Evolutionary conservation across 2,329 filamentous ascomycete genomes (phyloP), one percentile per base, ranked within the genome.

Genomic region (Aspergillus tamarii): DNA sequence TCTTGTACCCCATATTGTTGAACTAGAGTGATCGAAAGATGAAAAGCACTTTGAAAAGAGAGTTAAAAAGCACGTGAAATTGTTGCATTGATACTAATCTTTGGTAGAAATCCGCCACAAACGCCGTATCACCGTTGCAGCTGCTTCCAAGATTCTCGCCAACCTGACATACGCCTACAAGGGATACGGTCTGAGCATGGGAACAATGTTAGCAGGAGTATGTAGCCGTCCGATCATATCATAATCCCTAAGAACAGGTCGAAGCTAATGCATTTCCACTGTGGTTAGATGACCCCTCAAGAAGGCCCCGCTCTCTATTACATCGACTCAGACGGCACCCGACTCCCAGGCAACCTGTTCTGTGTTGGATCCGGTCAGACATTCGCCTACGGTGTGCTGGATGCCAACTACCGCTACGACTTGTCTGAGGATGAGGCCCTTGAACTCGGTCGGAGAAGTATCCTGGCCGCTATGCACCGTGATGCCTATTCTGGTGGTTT

Each of bases 151-250:
- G 87, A 97, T 99, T 79, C 91, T 99, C 72, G 93, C 95, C 77
- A 99, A 99, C 84, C 85, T 99, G 72, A 94, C 97, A 75, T 99
- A 98, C 86, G 90, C 89, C 73, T 99, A 99, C 89, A 99, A 99
- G 85, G 94, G 94, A 76, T 97, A 96, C 92, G 95, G 95, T 43
- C 84, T 99, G 74, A 96, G 92, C 78, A 99, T 99, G 95, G 95
- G 95, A 72, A 99, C 95, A 76, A 99, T 99, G 95, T 97, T 95
- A 81, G 94, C 95, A 41, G 95, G 95, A 75, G 95, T 99, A 70
- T 95, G 95, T 68, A 43, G 32, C 41, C 45, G 26, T 46, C 21
- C 5, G 41, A 12, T 16, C 23, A n/a, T 26, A 11, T 21, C 9
- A 14, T 9, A 30, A 7, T 7, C 23, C 14, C 6, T 19, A 19